A percentile compares a stretch with the other conserved stretches of the same genome.
phyloP scores from a whole-genome alignment of 495 filamentous ascomycete genomes.

The Penicillium soppii region DNA sequence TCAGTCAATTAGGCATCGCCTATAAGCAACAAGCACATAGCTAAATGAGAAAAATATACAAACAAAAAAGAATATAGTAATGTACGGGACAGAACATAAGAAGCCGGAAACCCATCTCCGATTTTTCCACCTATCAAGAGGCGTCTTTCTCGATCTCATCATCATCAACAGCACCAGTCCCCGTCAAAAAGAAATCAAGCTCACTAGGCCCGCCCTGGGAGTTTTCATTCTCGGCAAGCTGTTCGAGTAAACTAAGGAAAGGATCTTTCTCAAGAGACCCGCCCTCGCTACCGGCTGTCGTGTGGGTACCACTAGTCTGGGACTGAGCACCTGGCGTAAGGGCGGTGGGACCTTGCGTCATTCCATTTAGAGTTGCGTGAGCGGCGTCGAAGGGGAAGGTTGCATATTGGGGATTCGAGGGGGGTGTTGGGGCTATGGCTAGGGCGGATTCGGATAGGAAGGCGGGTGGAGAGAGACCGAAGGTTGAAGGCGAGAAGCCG shows the following conservation, averaged over 20 bases:
- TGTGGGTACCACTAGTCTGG: constrained; percentile 36
- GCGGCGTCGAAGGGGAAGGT: constrained; percentile 43
- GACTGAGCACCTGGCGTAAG: constrained; percentile 39
- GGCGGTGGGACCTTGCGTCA: constrained; percentile 12
- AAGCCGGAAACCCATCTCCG: background rate
- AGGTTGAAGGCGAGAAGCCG: constrained; percentile 34
- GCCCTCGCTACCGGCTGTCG: constrained; percentile 23
- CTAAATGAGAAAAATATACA: background rate
- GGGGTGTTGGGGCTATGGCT: constrained; percentile 32
- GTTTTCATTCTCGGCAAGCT: constrained; percentile 75
- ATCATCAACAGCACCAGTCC: constrained; percentile 25
- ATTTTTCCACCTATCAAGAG: background rate
- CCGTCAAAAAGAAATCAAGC: constrained; percentile 66
- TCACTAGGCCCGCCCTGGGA: constrained; percentile 62
- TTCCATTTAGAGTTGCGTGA: constrained; percentile 7
- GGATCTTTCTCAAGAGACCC: constrained; percentile 66
- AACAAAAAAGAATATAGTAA: background rate
- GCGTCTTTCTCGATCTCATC: constrained; percentile 9
- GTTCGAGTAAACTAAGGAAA: constrained; percentile 74
- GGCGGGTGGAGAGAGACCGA: constrained; percentile 31
- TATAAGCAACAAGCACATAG: background rate
- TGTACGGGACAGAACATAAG: no score
- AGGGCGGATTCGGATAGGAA: constrained; percentile 29
- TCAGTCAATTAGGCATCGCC: background rate
- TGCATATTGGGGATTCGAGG: constrained; percentile 42